Base-by-base conservation (phyloP, 768 basidiomycete species). In the Suillus sp. region DNA sequence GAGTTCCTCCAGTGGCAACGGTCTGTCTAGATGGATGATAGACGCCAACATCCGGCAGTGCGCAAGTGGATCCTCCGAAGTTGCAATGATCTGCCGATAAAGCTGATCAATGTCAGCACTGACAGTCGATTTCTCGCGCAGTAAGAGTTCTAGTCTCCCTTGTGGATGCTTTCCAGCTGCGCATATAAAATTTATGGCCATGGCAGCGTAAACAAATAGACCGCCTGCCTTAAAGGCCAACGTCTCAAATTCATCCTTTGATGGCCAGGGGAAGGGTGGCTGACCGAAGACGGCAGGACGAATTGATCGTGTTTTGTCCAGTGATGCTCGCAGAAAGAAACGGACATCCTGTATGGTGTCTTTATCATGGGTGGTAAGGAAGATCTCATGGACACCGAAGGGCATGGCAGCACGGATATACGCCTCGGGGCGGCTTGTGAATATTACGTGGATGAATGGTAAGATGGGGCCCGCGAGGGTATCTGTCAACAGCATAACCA, bases 201-300 rank as follows among this genome's bases (percentile, higher is more conserved):
- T 70, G 9, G 66, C 58, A 2, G 69, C 64, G n/a, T 68, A 70
- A 2, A 70, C 50, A 32, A 69, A 70, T 1, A 62, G 58, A 6
- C 66, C 68, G 11, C 27, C 60, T 1, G 69, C 66, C 13, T 61
- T 65, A 1, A 58, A 56, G 1, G 64, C 62, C 25, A 70, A 58
- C 0, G 64, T 56, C 10, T 68, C 64, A 18, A 70, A 38, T 22
- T 62, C 67, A 37, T 64, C 60, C 8, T 59, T 60, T 9, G 62
- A 67, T 5, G 69, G 69, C 69, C 69, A 70, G 2, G 62, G 64
- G 4, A 61, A 34, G 7, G 64, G 62, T 5, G 64, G 55, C 1
- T 34, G 62, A 2, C 22, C 32, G 62, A 66, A 62, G 1, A 47
- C 35, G 4, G 27, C 37, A 34, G 34, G 38, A 53, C 64, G 69